phyloP scores from a whole-genome alignment of 306 rosid genomes.

The Vigna reflexopilosa region DNA sequence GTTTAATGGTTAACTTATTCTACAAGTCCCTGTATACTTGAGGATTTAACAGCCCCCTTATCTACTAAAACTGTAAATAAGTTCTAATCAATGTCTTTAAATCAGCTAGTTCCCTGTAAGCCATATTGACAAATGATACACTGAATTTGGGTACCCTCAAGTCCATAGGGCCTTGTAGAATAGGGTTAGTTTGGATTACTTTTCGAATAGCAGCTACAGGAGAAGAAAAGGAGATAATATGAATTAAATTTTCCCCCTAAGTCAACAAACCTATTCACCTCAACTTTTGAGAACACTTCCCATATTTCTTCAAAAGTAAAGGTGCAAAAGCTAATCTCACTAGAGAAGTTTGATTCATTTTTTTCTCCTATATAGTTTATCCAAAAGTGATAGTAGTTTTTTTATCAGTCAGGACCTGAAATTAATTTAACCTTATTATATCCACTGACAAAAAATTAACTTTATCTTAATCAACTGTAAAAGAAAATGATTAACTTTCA shows the following conservation, averaged over 20 bases:
- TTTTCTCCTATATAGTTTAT: not conserved
- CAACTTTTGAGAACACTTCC: not conserved
- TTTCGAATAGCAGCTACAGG: not conserved
- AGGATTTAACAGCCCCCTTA: slow-evolving; percentile 7
- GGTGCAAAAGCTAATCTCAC: not conserved
- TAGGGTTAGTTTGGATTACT: not conserved
- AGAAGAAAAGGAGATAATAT: not conserved
- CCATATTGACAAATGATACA: slow-evolving; percentile 24
- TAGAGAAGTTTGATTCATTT: not conserved
- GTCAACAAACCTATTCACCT: not conserved
- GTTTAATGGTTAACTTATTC: slow-evolving; percentile 28
- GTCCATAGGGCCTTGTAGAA: too few species aligned
- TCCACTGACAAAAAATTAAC: slow-evolving; percentile 8
- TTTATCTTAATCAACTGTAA: not conserved
- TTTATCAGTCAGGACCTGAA: not conserved
- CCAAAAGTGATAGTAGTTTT: not conserved
- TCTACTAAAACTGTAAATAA: not conserved
- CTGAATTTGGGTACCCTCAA: not conserved
- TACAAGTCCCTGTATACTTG: not conserved
- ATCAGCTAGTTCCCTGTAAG: not conserved
- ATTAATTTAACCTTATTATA: slow-evolving; percentile 21
- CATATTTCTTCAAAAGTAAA: not conserved
- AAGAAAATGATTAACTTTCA: slow-evolving; percentile 11
- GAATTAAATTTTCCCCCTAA: not conserved
- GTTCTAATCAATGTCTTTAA: slow-evolving; percentile 1